Base-by-base conservation (phyloP, 139 green algal genomes). In the Chlamydomonas sphaeroides region DNA sequence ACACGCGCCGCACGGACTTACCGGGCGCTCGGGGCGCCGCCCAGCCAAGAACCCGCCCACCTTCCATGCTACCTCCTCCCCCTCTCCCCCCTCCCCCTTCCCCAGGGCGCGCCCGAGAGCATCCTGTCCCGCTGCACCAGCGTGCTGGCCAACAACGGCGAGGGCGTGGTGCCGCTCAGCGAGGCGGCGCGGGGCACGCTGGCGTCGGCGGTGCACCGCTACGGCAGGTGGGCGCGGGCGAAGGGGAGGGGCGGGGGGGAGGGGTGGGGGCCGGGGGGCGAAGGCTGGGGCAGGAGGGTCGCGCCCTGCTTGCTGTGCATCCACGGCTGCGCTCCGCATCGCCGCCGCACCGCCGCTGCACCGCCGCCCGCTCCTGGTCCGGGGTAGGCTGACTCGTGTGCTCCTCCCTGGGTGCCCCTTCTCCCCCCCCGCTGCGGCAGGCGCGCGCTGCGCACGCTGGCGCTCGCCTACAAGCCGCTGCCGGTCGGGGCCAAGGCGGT, bases 71-170 rank as follows among this genome's bases (percentile, higher is more conserved):
- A 33, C 35, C 2, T 39, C 36, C 11, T 39, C 5, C 36, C 48
- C 17, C 49, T 30, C 30, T 42, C 33, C 26, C 71, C 56, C 23
- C 26, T 85, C 30, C 79, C 95, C 45, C 86, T 88, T 21, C 61
- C 35, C 70, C 95, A 98, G 84, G 96, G 96, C 17, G 95, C 96
- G 17, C 92, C 97, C 90, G 96, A 98, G 78, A 80, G 56, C n/a
- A 86, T 98, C 21, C 72, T 98, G 28, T 80, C 89, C n/a, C 89
- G 91, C 33, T 98, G 95, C 85, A 90, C 65, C 59, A 62, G 41
- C 18, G 91, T 87, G 32, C 79, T 98, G n/a, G 87, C 69, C 61
- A 95, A 95, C 79, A 81, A 68, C 32, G 80, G 86, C 32, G 88
- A 88, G 18, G 77, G 87, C 25, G 76, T 81, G 41, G 86, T 91